Evolutionary conservation across 148 eudicot species (phyloP).

Genomic region (Rhododendron molle): DNA sequence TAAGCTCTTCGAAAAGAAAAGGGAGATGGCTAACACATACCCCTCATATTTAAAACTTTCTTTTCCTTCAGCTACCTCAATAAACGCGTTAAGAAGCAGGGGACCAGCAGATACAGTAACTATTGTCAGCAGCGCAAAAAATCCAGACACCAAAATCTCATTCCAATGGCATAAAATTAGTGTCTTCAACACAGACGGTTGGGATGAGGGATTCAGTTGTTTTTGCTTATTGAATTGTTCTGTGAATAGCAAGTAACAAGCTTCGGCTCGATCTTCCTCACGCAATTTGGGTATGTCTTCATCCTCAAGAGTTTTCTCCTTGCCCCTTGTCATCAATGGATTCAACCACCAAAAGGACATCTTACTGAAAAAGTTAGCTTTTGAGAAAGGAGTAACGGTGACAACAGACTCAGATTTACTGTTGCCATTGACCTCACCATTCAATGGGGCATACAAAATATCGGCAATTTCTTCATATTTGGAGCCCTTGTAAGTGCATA

Average conservation of each 20-base stretch:
- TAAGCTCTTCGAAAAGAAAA: conserved; percentile 50
- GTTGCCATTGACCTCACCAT: conserved; percentile 23
- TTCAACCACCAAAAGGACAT: conserved; percentile 89
- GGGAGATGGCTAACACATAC: conserved; percentile 51
- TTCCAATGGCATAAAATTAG: conserved; percentile 61
- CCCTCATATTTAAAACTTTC: conserved; percentile 59
- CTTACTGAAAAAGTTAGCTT: conserved; percentile 51
- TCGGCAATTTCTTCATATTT: conserved; percentile 31
- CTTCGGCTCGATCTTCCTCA: conserved; percentile 57
- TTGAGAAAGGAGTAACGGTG: conserved; percentile 44
- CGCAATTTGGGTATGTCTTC: conserved; percentile 62
- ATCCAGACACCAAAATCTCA: conserved; percentile 68
- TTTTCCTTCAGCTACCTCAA: conserved; percentile 75
- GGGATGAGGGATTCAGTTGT: conserved; percentile 25
- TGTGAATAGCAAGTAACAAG: conserved; percentile 50
- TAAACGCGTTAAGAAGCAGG: conserved; percentile 75
- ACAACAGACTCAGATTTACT: conserved; percentile 24
- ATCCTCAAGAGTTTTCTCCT: conserved; percentile 57
- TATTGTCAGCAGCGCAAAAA: conserved; percentile 68
- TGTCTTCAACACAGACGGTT: conserved; percentile 57
- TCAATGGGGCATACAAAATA: conserved; percentile 47
- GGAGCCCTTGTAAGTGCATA: conserved; percentile 57
- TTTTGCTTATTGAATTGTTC: conserved; percentile 45
- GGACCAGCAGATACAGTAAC: conserved; percentile 75
- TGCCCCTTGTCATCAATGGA: conserved; percentile 72